Base-by-base conservation (phyloP, 176 grass and related monocot genomes). In the Saccharum officinarum region DNA sequence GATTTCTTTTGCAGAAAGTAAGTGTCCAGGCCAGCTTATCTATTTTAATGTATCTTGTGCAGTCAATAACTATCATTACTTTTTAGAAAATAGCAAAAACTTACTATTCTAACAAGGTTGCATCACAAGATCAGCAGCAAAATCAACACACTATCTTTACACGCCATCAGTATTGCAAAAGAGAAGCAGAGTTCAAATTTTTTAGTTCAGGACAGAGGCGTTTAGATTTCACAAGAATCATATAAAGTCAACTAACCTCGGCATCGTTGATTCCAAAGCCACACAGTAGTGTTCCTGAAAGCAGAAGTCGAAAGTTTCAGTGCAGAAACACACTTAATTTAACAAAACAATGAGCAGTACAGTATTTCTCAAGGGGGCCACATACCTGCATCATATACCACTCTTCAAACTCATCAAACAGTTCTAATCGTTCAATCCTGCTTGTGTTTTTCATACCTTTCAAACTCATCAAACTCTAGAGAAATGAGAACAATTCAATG, bases 361-460 rank as follows among this genome's bases (percentile, higher is more conserved):
- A 50, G 41, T 11, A 44, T 16, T n/a, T 57, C 20, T 69, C 23
- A 86, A 22, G 1, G 64, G 3, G 69, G 63, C 40, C 17, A 78
- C 10, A 75, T 89, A 90, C 96, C 93, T 95, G 96, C 96, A 98
- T 95, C 96, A 98, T 95, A 87, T 98, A 65, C 96, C 93, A 98
- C 75, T 98, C 96, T 86, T 98, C 96, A 82, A 98, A 98, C 78
- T 98, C 96, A 76, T 98, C 93, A 89, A 98, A 98, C 86, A 98
- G 73, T 37, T 98, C 96, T 57, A 98, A 73, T 13, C 89, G 90
- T 80, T 98, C 96, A 71, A 95, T 95, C 71, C 96, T 98, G 88
- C 72, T 28, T 28, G 28, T 28, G 28, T 28, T 28, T 28, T 28
- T 28, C 28, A 28, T 28, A 28, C 28, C 28, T 28, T 28, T 28